Evolutionary conservation across 2,329 filamentous ascomycete species (phyloP).

Genomic region (Xylariaceae sp.): DNA sequence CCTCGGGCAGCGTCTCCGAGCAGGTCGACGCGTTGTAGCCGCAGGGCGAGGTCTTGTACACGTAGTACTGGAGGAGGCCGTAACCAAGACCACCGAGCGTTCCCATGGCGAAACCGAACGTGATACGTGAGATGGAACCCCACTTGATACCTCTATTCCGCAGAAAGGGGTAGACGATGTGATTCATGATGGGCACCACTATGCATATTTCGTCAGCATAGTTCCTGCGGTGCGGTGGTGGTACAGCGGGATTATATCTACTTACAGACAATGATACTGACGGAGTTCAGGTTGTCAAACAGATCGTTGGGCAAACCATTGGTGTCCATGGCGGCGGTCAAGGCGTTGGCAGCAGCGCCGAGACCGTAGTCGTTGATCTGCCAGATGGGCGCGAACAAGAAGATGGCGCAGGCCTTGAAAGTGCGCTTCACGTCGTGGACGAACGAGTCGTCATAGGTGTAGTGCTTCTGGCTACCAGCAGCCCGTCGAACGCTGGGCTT

Average conservation of each 20-base stretch:
- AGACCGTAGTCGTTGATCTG: slow-evolving; percentile 35
- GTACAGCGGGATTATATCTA: not conserved
- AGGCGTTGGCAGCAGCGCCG: slow-evolving; percentile 37
- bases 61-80: slow-evolving; percentile 26
- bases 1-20: slow-evolving; percentile 23
- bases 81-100: slow-evolving; percentile 33
- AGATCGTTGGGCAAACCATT: slow-evolving; percentile 41
- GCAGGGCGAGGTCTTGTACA: slow-evolving; percentile 28
- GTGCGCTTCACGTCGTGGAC: slow-evolving; percentile 56
- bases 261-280: slow-evolving; percentile 36
- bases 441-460: slow-evolving; percentile 56
- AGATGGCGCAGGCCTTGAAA: slow-evolving; percentile 48
- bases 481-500: slow-evolving; percentile 47
- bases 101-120: slow-evolving; percentile 40
- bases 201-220: slow-evolving; percentile 9
- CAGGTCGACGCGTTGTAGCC: slow-evolving; percentile 28
- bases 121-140: slow-evolving; percentile 40
- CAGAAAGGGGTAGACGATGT: slow-evolving; percentile 38
- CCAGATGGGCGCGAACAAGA: slow-evolving; percentile 36
- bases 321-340: slow-evolving; percentile 37
- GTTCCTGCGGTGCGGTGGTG: too few species aligned
- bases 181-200: slow-evolving; percentile 36
- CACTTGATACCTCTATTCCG: slow-evolving; percentile 34
- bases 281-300: slow-evolving; percentile 38
- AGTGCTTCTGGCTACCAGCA: slow-evolving; percentile 32